Evolutionary conservation across 768 basidiomycete species (phyloP).

Genomic region (Trametes coccinea): DNA sequence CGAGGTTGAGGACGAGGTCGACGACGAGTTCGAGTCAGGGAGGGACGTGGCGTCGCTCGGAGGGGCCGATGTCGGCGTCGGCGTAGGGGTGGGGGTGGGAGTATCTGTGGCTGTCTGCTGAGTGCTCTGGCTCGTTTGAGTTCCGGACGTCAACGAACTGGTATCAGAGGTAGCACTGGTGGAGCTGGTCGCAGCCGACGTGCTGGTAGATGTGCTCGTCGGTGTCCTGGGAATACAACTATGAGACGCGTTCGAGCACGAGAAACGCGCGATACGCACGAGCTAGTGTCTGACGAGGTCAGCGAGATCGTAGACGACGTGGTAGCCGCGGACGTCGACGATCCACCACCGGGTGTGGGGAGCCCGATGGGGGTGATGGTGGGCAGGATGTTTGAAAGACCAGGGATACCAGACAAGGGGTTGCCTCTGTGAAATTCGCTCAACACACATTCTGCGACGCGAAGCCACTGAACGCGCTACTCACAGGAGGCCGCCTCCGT

Average conservation of each 20-base stretch:
- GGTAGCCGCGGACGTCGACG: constrained; percentile 1
- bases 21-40: not conserved
- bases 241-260: too few species aligned
- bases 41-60: not conserved
- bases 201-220: constrained; percentile 1
- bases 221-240: not conserved
- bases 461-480: not conserved
- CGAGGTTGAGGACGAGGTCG: constrained; percentile 9
- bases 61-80: not conserved
- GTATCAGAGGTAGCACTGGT: constrained; percentile 3
- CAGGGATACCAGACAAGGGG: constrained; percentile 1
- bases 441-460: too few species aligned
- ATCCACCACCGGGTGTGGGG: not conserved
- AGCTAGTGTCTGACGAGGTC: constrained; percentile 1
- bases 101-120: not conserved
- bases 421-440: not conserved
- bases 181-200: not conserved
- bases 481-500: not conserved
- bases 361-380: not conserved
- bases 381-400: not conserved
- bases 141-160: constrained; percentile 5
- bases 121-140: constrained; percentile 9
- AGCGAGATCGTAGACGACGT: not conserved
- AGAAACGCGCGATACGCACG: not conserved
- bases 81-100: not conserved